Percentiles rank a stretch among this genome's conserved stretches.
These are phyloP conservation scores for Aegilops speltoides DNA, from an alignment of 176 grass and related monocot species.

Conservation along the genomic window DNA sequence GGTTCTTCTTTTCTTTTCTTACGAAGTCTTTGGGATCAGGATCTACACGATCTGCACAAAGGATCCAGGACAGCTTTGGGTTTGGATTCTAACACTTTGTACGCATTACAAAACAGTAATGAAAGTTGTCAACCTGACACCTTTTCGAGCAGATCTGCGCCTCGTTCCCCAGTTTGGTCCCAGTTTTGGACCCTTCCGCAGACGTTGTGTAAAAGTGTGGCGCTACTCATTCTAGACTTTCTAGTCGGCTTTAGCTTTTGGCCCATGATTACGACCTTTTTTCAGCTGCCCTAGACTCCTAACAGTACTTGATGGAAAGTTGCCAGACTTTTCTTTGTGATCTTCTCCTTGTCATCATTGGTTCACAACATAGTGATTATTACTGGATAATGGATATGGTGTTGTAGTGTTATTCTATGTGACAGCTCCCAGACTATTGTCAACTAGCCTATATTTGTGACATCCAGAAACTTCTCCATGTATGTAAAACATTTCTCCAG, in stretches of 20 bases:
- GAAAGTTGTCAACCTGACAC: constrained; percentile 44
- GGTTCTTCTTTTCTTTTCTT: background rate
- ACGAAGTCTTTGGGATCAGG: background rate
- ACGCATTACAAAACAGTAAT: background rate
- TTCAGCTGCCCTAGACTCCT: background rate
- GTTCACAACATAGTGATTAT: background rate
- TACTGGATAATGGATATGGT: background rate
- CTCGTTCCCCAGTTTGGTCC: constrained; percentile 34
- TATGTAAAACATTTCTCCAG: background rate
- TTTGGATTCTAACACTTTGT: constrained; percentile 15
- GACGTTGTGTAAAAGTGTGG: constrained; percentile 37
- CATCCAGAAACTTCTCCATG: background rate
- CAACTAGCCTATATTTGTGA: background rate
- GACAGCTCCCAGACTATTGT: background rate
- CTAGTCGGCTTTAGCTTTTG: constrained; percentile 37
- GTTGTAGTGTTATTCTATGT: constrained; percentile 22
- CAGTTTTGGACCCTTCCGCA: constrained; percentile 43
- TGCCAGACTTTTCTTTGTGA: constrained; percentile 38
- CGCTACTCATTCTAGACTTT: constrained; percentile 32
- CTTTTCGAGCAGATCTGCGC: constrained; percentile 46
- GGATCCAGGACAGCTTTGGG: constrained; percentile 6
- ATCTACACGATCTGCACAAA: background rate
- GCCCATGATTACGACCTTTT: constrained; percentile 5
- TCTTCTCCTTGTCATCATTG: constrained; percentile 22
- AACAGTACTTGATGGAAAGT: constrained; percentile 35